Evolutionary conservation across 176 grass and related monocot genomes (phyloP).

Genomic region (Zoysia japonica): DNA sequence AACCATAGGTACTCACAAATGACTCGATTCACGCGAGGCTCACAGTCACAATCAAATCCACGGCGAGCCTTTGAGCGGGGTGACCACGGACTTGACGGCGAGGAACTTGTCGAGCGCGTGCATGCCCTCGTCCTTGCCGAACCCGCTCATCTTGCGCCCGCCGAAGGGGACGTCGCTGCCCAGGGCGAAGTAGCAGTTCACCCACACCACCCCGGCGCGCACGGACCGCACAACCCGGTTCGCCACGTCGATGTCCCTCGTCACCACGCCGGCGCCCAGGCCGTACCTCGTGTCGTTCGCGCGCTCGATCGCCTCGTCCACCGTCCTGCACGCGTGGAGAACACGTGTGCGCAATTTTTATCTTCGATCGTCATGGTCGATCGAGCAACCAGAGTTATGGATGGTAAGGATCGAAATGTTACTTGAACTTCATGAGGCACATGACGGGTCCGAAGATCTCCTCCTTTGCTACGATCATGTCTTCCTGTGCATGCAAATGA

Average conservation of each 20-base stretch:
- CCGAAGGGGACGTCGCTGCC: constrained; percentile 59
- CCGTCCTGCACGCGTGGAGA: constrained; percentile 44
- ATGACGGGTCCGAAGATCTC: constrained; percentile 84
- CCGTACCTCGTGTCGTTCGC: constrained; percentile 63
- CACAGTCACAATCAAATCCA: constrained; percentile 47
- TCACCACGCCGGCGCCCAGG: constrained; percentile 54
- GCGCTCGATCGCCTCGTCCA: constrained; percentile 64
- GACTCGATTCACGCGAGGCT: no score
- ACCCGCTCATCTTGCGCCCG: constrained; percentile 71
- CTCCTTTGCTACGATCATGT: constrained; percentile 68
- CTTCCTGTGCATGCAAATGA: constrained; percentile 33
- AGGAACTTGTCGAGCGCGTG: constrained; percentile 76
- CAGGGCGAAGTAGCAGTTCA: constrained; percentile 69
- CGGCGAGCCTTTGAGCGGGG: constrained; percentile 54
- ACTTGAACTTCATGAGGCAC: constrained; percentile 84
- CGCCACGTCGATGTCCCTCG: constrained; percentile 58
- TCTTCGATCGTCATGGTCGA: background rate
- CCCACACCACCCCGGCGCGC: constrained; percentile 68
- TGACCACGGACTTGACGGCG: constrained; percentile 64
- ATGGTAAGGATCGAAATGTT: background rate
- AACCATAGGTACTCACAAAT: no score
- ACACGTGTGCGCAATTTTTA: background rate
- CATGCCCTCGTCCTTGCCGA: constrained; percentile 70
- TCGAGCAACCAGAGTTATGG: background rate
- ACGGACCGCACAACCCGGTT: constrained; percentile 65